Evolutionary conservation across 2,329 filamentous ascomycete genomes (phyloP), one percentile per base, ranked within the genome.

Genomic region (Metarhizium rileyi): DNA sequence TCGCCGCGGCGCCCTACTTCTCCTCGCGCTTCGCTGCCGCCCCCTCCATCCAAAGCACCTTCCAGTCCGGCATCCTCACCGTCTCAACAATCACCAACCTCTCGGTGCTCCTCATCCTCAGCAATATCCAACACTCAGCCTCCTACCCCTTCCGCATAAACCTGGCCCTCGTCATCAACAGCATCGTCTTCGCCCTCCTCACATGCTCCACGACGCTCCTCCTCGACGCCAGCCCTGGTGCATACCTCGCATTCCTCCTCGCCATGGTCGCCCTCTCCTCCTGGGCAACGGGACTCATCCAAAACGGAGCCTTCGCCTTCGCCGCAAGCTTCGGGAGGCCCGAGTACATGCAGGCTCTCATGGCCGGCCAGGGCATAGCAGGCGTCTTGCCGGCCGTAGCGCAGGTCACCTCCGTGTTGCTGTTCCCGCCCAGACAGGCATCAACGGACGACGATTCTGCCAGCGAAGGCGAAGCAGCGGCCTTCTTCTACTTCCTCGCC

Each of bases 261-360:
- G 50, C 81, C 53, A 90, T 90, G 77, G 90, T 96, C 4, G 83
- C 86, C 53, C 70, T 73, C n/a, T 81, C 90, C 0, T 87, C 89
- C 56, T 74, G 86, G 62, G 90, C 88, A 0, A 86, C 90, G 0
- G 90, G 87, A 0, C 73, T 96, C 46, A 86, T 90, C 57, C 93
- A 97, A 68, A 97, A 97, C 65, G 93, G 93, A 18, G 81, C 93
- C 10, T 95, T 96, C 64, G 89, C 93, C 3, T 97, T 90, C 63
- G 90, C 89, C 3, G 81, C 87, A 3, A 84, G 87, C 47, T 97
- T 95, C 61, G 88, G 84, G 33, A 76, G 87, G 47, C 80, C 85
- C 20, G 87, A 93, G 66, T 98, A 97, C 66, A 95, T 89, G 49
- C 91, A 97, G 68, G 91, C 86, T 23, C 90, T 97, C 66, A 97